Evolutionary conservation across 2,329 filamentous ascomycete species (phyloP).

Genomic region (Trichophyton rubrum): DNA sequence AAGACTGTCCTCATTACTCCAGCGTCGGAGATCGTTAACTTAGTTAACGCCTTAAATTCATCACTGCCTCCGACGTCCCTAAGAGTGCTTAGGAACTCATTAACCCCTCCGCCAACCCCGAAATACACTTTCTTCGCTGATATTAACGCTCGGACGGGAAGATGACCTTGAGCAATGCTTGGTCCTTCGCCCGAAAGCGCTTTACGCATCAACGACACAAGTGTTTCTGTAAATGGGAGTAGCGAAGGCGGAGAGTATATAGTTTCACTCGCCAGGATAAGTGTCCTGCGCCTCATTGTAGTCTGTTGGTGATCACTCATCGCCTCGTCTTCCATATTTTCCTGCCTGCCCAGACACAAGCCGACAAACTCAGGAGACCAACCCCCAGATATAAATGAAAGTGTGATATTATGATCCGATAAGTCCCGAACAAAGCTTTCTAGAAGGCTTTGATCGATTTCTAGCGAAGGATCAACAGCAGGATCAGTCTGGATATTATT

Average conservation of each 20-base stretch:
- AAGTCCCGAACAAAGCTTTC: slow-evolving; percentile 36
- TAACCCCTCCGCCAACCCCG: slow-evolving; percentile 52
- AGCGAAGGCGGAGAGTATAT: slow-evolving; percentile 49
- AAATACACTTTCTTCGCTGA: slow-evolving; percentile 56
- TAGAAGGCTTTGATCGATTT: slow-evolving; percentile 39
- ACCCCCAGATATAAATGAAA: slow-evolving; percentile 47
- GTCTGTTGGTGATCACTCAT: slow-evolving; percentile 13
- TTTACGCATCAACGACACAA: slow-evolving; percentile 39
- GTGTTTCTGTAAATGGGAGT: slow-evolving; percentile 42
- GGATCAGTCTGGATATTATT: slow-evolving; percentile 11
- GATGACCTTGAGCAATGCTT: slow-evolving; percentile 9
- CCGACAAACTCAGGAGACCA: slow-evolving; percentile 42
- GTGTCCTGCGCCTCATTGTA: slow-evolving; percentile 23
- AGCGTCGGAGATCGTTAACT: slow-evolving; percentile 28
- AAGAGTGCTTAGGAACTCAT: slow-evolving; percentile 40
- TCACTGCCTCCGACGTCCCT: slow-evolving; percentile 13
- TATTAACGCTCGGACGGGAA: slow-evolving; percentile 39
- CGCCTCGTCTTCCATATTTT: slow-evolving; percentile 12
- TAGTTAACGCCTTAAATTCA: slow-evolving; percentile 19
- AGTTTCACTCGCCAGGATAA: slow-evolving; percentile 51
- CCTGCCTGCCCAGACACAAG: slow-evolving; percentile 22
- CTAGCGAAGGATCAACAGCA: slow-evolving; percentile 24
- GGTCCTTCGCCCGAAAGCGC: background rate
- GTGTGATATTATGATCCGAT: slow-evolving; percentile 28
- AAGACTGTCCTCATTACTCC: slow-evolving; percentile 35